Evolutionary conservation across 176 grass and related monocot species (phyloP).

Genomic region (bread wheat (Triticum aestivum)): DNA sequence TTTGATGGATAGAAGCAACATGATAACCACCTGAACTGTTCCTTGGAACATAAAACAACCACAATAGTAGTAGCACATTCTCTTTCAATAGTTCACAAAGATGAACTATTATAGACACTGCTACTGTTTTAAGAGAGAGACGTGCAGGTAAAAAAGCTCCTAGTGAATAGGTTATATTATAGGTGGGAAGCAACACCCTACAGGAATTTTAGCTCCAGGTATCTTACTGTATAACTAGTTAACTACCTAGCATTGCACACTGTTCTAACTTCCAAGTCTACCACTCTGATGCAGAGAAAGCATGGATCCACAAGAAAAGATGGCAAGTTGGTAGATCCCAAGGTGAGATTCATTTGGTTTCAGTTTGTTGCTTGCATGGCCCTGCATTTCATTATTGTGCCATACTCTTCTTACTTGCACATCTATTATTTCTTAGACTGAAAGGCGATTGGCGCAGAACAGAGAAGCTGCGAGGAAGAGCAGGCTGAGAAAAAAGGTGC

Average conservation of each 20-base stretch:
- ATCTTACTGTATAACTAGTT: slow-evolving; percentile 18
- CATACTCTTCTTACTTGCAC: slow-evolving; percentile 22
- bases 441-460: slow-evolving; percentile 90
- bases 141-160: slow-evolving; percentile 3
- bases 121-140: slow-evolving; percentile 14
- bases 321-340: slow-evolving; percentile 60
- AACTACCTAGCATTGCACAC: slow-evolving; percentile 12
- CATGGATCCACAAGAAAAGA: slow-evolving; percentile 68
- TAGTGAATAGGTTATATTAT: slow-evolving; percentile 22
- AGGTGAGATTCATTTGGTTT: slow-evolving; percentile 48
- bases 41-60: slow-evolving; percentile 8
- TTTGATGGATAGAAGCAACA: slow-evolving; percentile 20
- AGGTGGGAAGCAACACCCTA: slow-evolving; percentile 5
- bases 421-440: slow-evolving; percentile 44
- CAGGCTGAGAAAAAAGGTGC: slow-evolving; percentile 93
- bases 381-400: neutral
- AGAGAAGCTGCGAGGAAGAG: slow-evolving; percentile 98
- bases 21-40: slow-evolving; percentile 18
- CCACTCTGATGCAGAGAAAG: slow-evolving; percentile 57
- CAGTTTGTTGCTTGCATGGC: slow-evolving; percentile 20
- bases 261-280: slow-evolving; percentile 19
- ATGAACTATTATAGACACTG: slow-evolving; percentile 18
- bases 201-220: slow-evolving; percentile 33
- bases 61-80: slow-evolving; percentile 12
- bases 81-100: slow-evolving; percentile 10